Conservation (phyloP, 768 basidiomycete genomes). For the Boletus bicolor region DNA sequence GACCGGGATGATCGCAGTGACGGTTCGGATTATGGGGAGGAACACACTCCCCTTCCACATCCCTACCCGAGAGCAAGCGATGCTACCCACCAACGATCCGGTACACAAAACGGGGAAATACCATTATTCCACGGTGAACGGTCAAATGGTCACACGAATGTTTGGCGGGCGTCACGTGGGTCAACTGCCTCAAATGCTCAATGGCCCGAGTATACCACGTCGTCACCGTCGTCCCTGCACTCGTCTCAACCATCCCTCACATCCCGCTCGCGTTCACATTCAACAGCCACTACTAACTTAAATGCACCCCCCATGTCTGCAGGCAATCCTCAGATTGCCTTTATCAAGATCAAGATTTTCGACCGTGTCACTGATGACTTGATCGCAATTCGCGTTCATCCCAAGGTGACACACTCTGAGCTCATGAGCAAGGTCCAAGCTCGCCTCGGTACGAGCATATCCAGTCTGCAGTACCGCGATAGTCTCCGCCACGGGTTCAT, state of each 20-base stretch:
- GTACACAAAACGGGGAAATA: constrained; percentile 36
- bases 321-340: constrained; percentile 77
- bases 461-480: constrained; percentile 69
- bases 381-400: constrained; percentile 96
- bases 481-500: constrained; percentile 63
- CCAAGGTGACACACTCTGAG: constrained; percentile 79
- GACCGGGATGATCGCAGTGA: constrained; percentile 52
- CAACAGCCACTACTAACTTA: constrained; percentile 45
- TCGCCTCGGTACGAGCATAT: constrained; percentile 75
- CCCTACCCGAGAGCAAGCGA: constrained; percentile 37
- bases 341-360: constrained; percentile 98
- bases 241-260: constrained; percentile 53
- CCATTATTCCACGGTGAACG: constrained; percentile 37
- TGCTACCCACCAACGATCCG: constrained; percentile 44
- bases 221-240: constrained; percentile 48
- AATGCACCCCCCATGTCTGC: constrained; percentile 75
- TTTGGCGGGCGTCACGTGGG: constrained; percentile 29
- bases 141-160: constrained; percentile 15
- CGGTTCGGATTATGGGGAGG: constrained; percentile 66
- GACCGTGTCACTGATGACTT: constrained; percentile 91
- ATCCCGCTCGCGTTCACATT: constrained; percentile 55
- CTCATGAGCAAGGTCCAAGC: constrained; percentile 91
- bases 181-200: constrained; percentile 28
- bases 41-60: constrained; percentile 31
- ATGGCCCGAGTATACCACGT: constrained; percentile 30